Conservation (phyloP, 495 filamentous ascomycete species). For the Podospora pseudocomata region DNA sequence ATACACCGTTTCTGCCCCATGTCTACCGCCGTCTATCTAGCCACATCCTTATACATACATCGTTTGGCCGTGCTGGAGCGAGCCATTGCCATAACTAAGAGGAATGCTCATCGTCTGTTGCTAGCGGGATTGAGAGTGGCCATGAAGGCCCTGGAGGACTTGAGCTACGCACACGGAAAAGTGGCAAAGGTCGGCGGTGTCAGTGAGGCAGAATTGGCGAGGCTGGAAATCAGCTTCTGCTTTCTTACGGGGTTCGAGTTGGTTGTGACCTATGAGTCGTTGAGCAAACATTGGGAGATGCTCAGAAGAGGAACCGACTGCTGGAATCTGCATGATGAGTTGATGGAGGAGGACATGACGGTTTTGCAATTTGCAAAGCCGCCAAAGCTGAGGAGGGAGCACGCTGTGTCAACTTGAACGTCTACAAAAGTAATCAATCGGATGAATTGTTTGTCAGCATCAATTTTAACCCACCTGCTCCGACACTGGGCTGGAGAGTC, state of each 20-base stretch:
- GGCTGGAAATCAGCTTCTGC: slow-evolving; percentile 88
- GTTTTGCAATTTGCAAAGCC: neutral
- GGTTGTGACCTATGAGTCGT: slow-evolving; percentile 60
- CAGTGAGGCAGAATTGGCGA: slow-evolving; percentile 68
- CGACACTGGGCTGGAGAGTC: too few relatives aligned
- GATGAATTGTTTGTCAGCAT: neutral
- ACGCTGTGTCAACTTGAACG: neutral
- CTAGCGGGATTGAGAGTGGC: slow-evolving; percentile 81
- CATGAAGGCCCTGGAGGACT: slow-evolving; percentile 89
- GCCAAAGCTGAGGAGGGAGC: neutral
- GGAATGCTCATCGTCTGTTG: slow-evolving; percentile 83
- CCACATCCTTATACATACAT: slow-evolving; percentile 85
- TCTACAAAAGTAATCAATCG: neutral
- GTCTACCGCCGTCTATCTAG: slow-evolving; percentile 95
- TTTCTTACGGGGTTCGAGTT: slow-evolving; percentile 80
- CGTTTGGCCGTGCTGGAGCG: slow-evolving; percentile 70
- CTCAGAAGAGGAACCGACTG: slow-evolving; percentile 36
- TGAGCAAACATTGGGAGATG: slow-evolving; percentile 54
- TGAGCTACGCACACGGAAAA: slow-evolving; percentile 76
- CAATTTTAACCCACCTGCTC: neutral
- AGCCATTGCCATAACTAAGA: slow-evolving; percentile 66
- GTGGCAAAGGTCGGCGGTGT: slow-evolving; percentile 90
- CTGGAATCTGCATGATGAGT: slow-evolving; percentile 23
- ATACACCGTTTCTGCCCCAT: slow-evolving; percentile 90
- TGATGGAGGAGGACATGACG: neutral